Evolutionary conservation across 2,329 filamentous ascomycete genomes (phyloP).

Genomic region (Rutstroemia sp.): DNA sequence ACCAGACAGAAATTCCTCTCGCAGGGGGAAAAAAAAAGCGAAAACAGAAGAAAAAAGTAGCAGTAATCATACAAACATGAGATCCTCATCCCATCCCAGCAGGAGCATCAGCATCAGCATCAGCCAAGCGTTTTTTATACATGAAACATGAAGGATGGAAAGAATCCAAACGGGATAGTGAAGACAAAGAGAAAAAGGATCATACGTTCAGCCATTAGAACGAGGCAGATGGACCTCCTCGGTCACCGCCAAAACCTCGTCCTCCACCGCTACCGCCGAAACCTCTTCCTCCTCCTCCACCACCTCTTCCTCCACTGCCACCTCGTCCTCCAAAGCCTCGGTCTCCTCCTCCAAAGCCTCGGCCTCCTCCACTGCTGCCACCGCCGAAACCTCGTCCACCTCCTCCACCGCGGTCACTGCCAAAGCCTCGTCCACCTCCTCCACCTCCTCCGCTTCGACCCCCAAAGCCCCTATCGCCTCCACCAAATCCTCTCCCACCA

Average conservation of each 20-base stretch:
- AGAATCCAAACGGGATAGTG: no score
- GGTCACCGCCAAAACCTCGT: conserved; percentile 3
- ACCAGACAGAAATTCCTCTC: no score
- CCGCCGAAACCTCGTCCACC: conserved; percentile 6
- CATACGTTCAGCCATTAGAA: no score
- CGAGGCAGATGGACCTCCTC: background rate
- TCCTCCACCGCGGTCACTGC: background rate
- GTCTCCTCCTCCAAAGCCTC: background rate
- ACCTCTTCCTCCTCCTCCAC: conserved; percentile 6
- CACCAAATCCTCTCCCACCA: background rate
- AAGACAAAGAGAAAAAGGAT: no score
- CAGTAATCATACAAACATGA: no score
- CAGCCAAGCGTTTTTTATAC: no score
- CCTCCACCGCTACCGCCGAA: background rate
- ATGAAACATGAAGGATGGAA: no score
- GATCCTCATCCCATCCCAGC: no score
- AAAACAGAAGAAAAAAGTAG: no score
- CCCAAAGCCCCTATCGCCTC: conserved; percentile 12
- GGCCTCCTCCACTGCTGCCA: background rate
- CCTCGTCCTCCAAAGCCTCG: background rate
- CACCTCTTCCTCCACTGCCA: background rate
- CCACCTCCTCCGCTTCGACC: conserved; percentile 4
- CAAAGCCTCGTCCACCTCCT: conserved; percentile 4
- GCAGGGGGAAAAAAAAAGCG: no score
- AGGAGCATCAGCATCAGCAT: no score